These are phyloP conservation scores for Pachyrhizus erosus DNA, from an alignment of 306 rosid species.

Conservation along the genomic window DNA sequence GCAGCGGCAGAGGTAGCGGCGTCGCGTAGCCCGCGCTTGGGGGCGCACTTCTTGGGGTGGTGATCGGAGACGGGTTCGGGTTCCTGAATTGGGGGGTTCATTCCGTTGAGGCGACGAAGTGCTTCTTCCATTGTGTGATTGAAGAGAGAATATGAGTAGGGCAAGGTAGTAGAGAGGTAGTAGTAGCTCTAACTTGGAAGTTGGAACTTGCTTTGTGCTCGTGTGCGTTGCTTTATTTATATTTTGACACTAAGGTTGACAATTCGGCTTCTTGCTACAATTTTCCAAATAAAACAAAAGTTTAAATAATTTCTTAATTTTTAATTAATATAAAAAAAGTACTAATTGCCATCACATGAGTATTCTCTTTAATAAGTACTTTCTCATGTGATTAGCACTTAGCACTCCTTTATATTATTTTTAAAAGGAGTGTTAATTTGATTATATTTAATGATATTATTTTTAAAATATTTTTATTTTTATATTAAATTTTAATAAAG, in stretches of 20 bases:
- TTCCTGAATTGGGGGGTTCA: constrained; percentile 38
- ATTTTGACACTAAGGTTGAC: not conserved
- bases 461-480: no score
- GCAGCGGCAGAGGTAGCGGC: not conserved
- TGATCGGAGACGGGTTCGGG: not conserved
- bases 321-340: no score
- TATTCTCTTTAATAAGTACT: no score
- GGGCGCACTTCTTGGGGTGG: constrained; percentile 30
- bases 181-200: not conserved
- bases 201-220: not conserved
- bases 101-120: constrained; percentile 60
- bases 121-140: constrained; percentile 64
- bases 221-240: not conserved
- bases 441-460: no score
- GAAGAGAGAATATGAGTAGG: not conserved
- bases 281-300: no score
- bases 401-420: no score
- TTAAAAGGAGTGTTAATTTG: no score
- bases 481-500: no score
- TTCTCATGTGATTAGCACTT: no score
- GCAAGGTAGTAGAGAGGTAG: not conserved
- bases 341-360: no score
- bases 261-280: no score
- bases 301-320: no score
- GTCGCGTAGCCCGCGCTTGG: constrained; percentile 51